Evolutionary conservation across 208 protist genomes (phyloP).

Genomic region (Porcisia hertigi): DNA sequence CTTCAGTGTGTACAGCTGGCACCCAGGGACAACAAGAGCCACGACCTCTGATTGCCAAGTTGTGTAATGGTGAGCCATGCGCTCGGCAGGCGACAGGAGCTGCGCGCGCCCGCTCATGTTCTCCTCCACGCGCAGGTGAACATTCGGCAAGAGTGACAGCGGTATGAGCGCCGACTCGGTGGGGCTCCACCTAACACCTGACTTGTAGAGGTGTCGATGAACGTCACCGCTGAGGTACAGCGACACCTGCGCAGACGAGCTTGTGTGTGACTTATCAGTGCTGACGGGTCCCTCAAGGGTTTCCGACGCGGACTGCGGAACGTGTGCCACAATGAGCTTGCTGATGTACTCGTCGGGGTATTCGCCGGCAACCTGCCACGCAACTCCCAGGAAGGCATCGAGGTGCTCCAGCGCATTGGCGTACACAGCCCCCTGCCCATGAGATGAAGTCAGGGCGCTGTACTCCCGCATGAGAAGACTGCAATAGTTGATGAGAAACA

Average conservation of each 20-base stretch:
- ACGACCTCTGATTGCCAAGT: not conserved
- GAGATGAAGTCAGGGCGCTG: slow-evolving; percentile 9
- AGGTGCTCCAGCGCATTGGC: slow-evolving; percentile 9
- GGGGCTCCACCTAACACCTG: not conserved
- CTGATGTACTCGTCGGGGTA: not conserved
- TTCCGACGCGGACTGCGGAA: not conserved
- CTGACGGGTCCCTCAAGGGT: not conserved
- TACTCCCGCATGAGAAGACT: slow-evolving; percentile 7
- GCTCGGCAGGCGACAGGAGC: slow-evolving; percentile 5
- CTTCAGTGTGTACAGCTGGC: not conserved
- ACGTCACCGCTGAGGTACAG: not conserved
- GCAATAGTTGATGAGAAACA: slow-evolving; percentile 21
- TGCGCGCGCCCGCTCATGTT: not conserved
- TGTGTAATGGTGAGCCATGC: not conserved
- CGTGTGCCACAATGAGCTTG: not conserved
- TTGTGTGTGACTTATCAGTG: not conserved
- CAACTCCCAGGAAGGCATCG: too few relatives aligned
- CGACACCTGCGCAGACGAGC: not conserved
- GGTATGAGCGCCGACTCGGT: not conserved
- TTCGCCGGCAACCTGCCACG: not conserved
- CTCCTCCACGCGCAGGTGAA: not conserved
- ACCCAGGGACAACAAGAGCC: not conserved
- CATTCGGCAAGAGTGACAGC: not conserved
- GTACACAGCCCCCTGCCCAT: slow-evolving; percentile 9
- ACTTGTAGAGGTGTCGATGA: not conserved